These are phyloP conservation scores for Fabrea salina DNA, from an alignment of 169 alveolate genomes.

Conservation along the genomic window DNA sequence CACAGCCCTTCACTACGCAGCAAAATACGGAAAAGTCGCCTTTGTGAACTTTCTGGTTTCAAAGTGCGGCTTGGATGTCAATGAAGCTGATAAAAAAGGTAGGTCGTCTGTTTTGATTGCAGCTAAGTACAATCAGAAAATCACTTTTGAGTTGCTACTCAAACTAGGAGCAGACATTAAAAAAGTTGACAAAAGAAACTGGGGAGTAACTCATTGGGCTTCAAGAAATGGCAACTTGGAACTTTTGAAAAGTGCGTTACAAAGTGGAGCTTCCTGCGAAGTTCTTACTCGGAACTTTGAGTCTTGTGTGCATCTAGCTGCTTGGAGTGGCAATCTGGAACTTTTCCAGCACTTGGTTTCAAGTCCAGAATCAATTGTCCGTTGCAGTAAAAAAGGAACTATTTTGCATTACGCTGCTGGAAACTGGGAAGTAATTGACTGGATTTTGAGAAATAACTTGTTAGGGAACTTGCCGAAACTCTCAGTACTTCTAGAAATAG, in stretches of 20 bases:
- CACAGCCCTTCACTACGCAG: neutral
- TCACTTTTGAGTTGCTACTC: neutral
- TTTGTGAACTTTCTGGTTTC: neutral
- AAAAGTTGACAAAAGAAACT: neutral
- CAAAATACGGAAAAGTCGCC: neutral
- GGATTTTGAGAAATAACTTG: neutral
- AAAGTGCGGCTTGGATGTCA: neutral
- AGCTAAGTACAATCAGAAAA: neutral
- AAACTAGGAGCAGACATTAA: neutral
- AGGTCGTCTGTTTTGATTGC: neutral
- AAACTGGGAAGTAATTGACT: constrained; percentile 16
- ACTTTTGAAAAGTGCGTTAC: neutral
- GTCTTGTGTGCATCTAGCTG: constrained; percentile 8
- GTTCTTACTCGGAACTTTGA: neutral
- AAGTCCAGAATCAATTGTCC: neutral
- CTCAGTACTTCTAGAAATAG: neutral
- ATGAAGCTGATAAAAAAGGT: neutral
- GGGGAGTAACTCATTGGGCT: constrained; percentile 28
- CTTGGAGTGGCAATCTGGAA: constrained; percentile 12
- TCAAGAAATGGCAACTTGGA: neutral
- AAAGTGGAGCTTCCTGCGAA: neutral
- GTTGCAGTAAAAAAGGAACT: neutral
- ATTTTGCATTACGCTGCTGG: neutral
- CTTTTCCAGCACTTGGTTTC: neutral
- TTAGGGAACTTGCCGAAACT: neutral